Base-by-base conservation (phyloP, 2,329 filamentous ascomycete genomes). In the Podosphaera xanthii region DNA sequence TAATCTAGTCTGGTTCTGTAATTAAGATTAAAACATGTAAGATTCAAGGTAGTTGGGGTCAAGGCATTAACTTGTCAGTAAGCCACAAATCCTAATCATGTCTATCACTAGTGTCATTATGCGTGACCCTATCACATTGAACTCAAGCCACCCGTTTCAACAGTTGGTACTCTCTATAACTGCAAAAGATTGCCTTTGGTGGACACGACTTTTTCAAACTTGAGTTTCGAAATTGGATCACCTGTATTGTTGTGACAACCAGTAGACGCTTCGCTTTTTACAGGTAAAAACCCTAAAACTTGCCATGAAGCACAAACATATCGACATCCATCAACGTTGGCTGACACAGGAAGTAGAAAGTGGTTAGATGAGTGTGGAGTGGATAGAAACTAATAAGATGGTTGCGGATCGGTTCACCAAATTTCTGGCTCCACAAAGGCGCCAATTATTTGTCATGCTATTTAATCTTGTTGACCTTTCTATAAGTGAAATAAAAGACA, bases 261-360 rank as follows among this genome's bases (percentile, higher is more conserved):
- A 34, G n/a, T 30, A 53, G 31, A 54, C 52, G 46, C 59, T 64
- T 52, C 53, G 52, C 4, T 59, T 60, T 12, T 57, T 63, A 55
- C 60, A 58, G 6, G 14, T 42, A 34, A 42, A 61, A 30, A 38
- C 14, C 12, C 42, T 38, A n/a, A 50, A 50, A 33, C 59, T 66
- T 5, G 42, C 62, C 3, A 65, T 60, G 5, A 61, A 62, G 48
- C 60, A 67, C 14, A 60, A 61, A n/a, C 63, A 67, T 60, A 57
- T 67, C 35, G 61, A 68, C 60, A 66, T 69, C 38, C 61, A 67
- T 50, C 34, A 63, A 22, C 58, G 62, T 57, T 69, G 62, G 65
- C 57, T 68, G 1, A 12, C 62, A 2, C 61, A 68, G 59, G 62
- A 65, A 54, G 59, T 64, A 3, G 60, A 64, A 44, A 55, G 33